A percentile compares a stretch with the other conserved stretches of the same genome.
Conservation (phyloP, 2,329 filamentous ascomycete genomes). For the Colletotrichum higginsianum region DNA sequence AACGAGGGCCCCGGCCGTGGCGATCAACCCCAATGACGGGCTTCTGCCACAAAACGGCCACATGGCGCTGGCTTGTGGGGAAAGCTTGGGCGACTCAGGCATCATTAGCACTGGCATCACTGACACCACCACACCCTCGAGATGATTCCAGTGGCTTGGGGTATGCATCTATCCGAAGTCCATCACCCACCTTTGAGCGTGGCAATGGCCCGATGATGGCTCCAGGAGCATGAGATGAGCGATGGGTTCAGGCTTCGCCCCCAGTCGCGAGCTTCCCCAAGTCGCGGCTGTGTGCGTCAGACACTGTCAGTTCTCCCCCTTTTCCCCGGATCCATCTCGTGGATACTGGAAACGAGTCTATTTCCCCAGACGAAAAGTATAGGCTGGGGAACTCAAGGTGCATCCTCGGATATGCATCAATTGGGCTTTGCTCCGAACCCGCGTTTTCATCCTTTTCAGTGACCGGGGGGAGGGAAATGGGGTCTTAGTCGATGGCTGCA, state of each 20-base stretch:
- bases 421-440: neutral
- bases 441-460: neutral
- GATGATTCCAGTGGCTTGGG: neutral
- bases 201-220: constrained; percentile 30
- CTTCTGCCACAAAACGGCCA: constrained; percentile 19
- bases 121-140: neutral
- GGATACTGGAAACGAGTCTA: too few relatives aligned
- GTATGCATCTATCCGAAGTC: constrained; percentile 22
- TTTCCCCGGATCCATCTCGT: constrained; percentile 27
- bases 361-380: neutral
- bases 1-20: neutral
- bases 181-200: neutral
- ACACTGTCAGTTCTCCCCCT: neutral
- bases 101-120: too few relatives aligned
- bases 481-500: too few relatives aligned
- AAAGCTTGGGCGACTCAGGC: constrained; percentile 17
- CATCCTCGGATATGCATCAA: neutral
- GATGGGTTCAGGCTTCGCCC: constrained; percentile 15
- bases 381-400: neutral
- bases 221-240: constrained; percentile 20
- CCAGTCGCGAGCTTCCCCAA: constrained; percentile 8
- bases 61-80: constrained; percentile 32
- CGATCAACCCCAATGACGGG: constrained; percentile 22
- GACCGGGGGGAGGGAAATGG: too few relatives aligned
- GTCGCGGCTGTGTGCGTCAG: constrained; percentile 1